Conservation (phyloP, 1,284 basidiomycete genomes). For the Trichosporon sp. region DNA sequence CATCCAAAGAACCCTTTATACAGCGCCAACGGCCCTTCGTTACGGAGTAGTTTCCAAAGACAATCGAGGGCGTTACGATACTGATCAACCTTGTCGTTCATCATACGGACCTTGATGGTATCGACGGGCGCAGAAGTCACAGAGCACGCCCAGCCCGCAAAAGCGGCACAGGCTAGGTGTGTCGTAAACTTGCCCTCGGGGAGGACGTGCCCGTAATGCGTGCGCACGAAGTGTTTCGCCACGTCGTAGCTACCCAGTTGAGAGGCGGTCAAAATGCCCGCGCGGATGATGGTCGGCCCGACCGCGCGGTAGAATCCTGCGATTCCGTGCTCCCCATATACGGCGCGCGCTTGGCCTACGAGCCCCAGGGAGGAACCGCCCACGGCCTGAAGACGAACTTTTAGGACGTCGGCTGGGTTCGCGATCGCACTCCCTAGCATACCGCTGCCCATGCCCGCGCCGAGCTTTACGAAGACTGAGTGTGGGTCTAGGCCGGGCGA, state of each 20-base stretch:
- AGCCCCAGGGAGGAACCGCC: slow-evolving; percentile 10
- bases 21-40: slow-evolving; percentile 19
- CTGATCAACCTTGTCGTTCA: slow-evolving; percentile 16
- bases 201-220: slow-evolving; percentile 14
- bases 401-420: slow-evolving; percentile 22
- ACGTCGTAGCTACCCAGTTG: slow-evolving; percentile 21
- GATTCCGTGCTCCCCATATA: slow-evolving; percentile 11
- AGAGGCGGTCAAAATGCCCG: slow-evolving; percentile 19
- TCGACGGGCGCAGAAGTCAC: slow-evolving; percentile 18
- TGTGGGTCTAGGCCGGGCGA: slow-evolving; percentile 13
- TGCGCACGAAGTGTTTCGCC: slow-evolving; percentile 19
- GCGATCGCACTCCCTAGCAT: slow-evolving; percentile 17
- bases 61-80: slow-evolving; percentile 11
- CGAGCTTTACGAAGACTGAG: slow-evolving; percentile 17
- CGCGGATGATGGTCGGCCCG: slow-evolving; percentile 14
- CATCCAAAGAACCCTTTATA: slow-evolving; percentile 23
- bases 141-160: slow-evolving; percentile 16
- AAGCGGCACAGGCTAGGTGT: slow-evolving; percentile 16
- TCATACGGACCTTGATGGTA: slow-evolving; percentile 21
- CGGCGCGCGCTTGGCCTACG: slow-evolving; percentile 1
- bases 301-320: slow-evolving; percentile 16
- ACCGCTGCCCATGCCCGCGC: slow-evolving; percentile 13
- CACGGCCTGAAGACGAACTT: slow-evolving; percentile 17
- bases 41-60: slow-evolving; percentile 10
- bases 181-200: slow-evolving; percentile 16